Base-by-base conservation (phyloP, 306 rosid genomes). In the Cercis canadensis region DNA sequence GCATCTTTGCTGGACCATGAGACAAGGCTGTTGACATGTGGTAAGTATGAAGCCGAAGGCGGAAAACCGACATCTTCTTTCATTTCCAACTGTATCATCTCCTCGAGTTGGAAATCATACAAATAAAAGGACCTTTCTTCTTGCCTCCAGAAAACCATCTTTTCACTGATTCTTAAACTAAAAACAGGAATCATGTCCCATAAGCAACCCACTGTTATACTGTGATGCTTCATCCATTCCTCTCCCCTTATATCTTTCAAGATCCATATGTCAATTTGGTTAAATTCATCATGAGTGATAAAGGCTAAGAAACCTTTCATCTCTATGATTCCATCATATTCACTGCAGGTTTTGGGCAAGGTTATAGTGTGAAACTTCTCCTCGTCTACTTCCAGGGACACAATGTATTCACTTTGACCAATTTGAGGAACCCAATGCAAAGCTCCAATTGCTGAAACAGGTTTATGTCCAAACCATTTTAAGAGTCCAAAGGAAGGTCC, bases 1-100 rank as follows among this genome's bases (percentile, higher is more conserved):
- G 14, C n/a, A 19, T 57, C 61, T 50, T 13, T 52, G 46, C 75
- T 55, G 21, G 49, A 44, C 89, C 86, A 85, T 19, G 85, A 79
- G 58, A 82, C 81, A 58, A 82, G 77, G 76, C 83, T 76, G 72
- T 82, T 82, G 67, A 82, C 82, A 69, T 85, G 89, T 44, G 83
- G 81, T 5, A 79, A 65, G 59, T 5, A 41, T 2, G 70, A 45
- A n/a, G 5, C 33, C 1, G 72, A 31, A 0, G 46, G 32, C 9
- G 31, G 56, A 12, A 76, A 7, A 8, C 69, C 6, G 4, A 62
- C 68, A 0, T 34, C 36, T 13, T 18, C 36, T 10, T 18, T 32
- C 74, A 45, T 45, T 43, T 69, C 77, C 43, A 79, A 64, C 62
- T 57, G 50, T 39, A 32, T 76, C 77, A 85, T 75, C 65, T 67